phyloP scores from a whole-genome alignment of 306 rosid genomes.

The Abrus precatorius region DNA sequence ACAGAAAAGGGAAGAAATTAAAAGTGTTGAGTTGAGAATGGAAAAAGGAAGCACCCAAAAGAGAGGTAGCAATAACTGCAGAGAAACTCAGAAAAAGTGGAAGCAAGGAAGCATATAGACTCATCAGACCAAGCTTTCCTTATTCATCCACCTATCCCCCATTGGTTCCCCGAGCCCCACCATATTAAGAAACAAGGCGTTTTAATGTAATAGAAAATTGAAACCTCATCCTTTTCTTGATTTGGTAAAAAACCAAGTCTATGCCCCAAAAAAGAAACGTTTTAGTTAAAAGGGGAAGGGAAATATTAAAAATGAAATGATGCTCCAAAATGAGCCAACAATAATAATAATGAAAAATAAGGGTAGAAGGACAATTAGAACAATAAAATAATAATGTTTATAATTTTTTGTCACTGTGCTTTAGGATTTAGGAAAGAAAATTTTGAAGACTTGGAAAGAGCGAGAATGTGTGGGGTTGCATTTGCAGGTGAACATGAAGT shows the following conservation, averaged over 20 bases:
- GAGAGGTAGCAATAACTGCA: constrained; percentile 32
- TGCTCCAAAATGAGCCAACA: background rate
- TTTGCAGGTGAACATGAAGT: background rate
- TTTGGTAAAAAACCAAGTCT: constrained; percentile 58
- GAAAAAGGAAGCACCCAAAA: constrained; percentile 40
- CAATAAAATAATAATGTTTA: background rate
- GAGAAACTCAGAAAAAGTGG: constrained; percentile 10
- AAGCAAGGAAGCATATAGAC: constrained; percentile 9
- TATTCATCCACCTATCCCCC: constrained; percentile 48
- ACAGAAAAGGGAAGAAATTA: constrained; percentile 27
- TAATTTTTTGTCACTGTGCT: background rate
- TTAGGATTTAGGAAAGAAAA: background rate
- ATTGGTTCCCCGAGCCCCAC: constrained; percentile 43
- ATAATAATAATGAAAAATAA: background rate
- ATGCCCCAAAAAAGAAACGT: constrained; percentile 9
- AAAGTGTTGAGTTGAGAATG: background rate
- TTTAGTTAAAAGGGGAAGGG: background rate
- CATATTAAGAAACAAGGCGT: constrained; percentile 46
- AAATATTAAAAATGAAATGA: background rate
- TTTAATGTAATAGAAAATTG: constrained; percentile 35
- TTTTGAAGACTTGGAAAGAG: background rate
- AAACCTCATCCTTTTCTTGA: constrained; percentile 59
- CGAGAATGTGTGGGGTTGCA: background rate
- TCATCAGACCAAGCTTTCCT: constrained; percentile 45
- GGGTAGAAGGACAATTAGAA: background rate